Evolutionary conservation across 257 asterid species (phyloP).

Genomic region (Verbena officinalis): DNA sequence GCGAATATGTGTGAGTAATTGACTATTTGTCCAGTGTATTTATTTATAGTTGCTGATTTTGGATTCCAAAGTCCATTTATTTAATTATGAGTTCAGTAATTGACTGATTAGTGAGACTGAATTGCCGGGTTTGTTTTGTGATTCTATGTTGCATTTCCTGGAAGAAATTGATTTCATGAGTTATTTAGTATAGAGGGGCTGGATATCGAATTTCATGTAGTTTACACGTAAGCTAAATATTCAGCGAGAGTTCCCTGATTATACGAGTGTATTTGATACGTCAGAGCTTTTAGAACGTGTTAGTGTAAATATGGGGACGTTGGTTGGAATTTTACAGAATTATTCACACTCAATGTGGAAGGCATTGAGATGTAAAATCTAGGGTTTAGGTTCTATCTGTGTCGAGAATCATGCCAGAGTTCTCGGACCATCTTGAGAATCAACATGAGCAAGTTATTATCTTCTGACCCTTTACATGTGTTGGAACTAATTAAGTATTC

Average conservation of each 20-base stretch:
- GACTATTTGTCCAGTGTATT: background rate
- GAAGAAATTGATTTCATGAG: background rate
- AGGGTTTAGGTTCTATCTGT: constrained; percentile 11
- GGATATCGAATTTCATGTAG: background rate
- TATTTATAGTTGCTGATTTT: background rate
- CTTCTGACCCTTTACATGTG: background rate
- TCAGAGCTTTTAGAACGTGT: background rate
- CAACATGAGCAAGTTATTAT: background rate
- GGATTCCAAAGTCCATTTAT: constrained; percentile 1
- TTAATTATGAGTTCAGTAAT: background rate
- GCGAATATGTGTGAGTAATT: background rate
- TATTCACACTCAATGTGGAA: background rate
- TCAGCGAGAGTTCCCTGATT: background rate
- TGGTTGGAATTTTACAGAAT: background rate
- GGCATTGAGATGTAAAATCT: constrained; percentile 11
- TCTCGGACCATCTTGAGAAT: constrained; percentile 2
- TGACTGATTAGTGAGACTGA: constrained; percentile 3
- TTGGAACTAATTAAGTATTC: background rate
- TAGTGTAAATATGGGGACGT: background rate
- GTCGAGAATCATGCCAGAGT: background rate
- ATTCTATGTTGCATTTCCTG: background rate
- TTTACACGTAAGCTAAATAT: background rate
- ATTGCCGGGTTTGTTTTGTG: background rate
- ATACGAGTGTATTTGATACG: background rate
- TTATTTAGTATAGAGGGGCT: background rate